phyloP scores from a whole-genome alignment of 306 rosid genomes.

The Casuarina equisetifolia region DNA sequence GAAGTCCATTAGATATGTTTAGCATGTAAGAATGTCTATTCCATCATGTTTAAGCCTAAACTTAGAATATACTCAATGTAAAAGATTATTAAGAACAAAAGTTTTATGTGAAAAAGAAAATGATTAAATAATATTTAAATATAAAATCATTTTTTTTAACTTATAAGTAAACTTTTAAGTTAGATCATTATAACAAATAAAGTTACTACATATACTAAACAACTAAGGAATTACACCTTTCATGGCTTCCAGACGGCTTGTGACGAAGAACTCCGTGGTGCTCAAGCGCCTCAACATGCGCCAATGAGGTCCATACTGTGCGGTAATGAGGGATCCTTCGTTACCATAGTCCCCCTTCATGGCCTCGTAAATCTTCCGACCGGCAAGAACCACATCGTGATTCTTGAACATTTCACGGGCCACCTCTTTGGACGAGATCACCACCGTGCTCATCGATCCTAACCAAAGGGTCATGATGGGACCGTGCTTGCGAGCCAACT shows the following conservation, averaged over 20 bases:
- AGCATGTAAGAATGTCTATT: no score
- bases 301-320: constrained; percentile 83
- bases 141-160: no score
- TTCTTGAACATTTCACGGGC: constrained; percentile 70
- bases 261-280: constrained; percentile 58
- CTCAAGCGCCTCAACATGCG: constrained; percentile 59
- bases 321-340: constrained; percentile 67
- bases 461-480: constrained; percentile 80
- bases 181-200: no score
- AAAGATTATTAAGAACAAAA: no score
- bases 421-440: constrained; percentile 53
- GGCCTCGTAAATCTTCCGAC: constrained; percentile 75
- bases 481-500: constrained; percentile 57
- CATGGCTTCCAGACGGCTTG: constrained; percentile 53
- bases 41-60: no score
- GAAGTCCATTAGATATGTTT: no score
- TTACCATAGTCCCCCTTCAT: constrained; percentile 63
- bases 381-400: constrained; percentile 61
- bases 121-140: no score
- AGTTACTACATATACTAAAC: no score
- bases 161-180: no score
- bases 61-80: no score
- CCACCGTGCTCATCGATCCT: constrained; percentile 84
- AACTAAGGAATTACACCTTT: background rate
- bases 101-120: no score